phyloP scores from a whole-genome alignment of 306 rosid genomes.

The Macrotyloma uniflorum region DNA sequence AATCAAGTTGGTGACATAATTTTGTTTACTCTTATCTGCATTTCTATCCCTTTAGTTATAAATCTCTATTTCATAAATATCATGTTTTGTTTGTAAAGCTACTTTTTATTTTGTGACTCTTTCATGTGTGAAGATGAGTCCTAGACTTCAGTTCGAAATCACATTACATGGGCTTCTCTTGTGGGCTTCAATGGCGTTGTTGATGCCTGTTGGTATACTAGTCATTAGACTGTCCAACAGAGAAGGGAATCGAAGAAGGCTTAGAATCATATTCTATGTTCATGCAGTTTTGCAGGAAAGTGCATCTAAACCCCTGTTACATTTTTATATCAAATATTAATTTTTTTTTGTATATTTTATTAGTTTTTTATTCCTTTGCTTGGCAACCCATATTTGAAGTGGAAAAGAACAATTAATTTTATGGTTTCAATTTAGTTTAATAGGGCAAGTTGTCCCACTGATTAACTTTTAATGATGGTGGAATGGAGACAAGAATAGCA shows the following conservation, averaged over 20 bases:
- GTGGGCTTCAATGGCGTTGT: slow-evolving; percentile 86
- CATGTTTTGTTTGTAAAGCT: slow-evolving; percentile 1
- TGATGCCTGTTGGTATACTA: slow-evolving; percentile 79
- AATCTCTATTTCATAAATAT: not conserved
- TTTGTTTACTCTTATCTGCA: not conserved
- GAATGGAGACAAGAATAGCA: slow-evolving; percentile 26
- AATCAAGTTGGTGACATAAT: not conserved
- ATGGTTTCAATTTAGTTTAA: slow-evolving; percentile 20
- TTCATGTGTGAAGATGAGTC: slow-evolving; percentile 46
- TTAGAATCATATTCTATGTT: slow-evolving; percentile 54
- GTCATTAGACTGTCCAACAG: slow-evolving; percentile 64
- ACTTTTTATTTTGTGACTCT: not conserved
- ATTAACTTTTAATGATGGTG: slow-evolving; percentile 41
- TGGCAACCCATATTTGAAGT: slow-evolving; percentile 22
- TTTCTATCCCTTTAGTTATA: not conserved
- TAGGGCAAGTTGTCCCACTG: slow-evolving; percentile 38
- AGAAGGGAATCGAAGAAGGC: slow-evolving; percentile 62
- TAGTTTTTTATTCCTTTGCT: slow-evolving; percentile 5
- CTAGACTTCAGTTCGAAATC: slow-evolving; percentile 56
- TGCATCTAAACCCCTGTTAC: slow-evolving; percentile 23
- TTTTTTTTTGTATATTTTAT: not conserved
- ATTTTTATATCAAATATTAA: slow-evolving; percentile 2
- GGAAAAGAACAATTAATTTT: slow-evolving; percentile 30
- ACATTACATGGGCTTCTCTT: slow-evolving; percentile 74
- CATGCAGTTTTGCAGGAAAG: slow-evolving; percentile 78